Base-by-base conservation (phyloP, 208 protist genomes). In the Blechomonas ayalai region DNA sequence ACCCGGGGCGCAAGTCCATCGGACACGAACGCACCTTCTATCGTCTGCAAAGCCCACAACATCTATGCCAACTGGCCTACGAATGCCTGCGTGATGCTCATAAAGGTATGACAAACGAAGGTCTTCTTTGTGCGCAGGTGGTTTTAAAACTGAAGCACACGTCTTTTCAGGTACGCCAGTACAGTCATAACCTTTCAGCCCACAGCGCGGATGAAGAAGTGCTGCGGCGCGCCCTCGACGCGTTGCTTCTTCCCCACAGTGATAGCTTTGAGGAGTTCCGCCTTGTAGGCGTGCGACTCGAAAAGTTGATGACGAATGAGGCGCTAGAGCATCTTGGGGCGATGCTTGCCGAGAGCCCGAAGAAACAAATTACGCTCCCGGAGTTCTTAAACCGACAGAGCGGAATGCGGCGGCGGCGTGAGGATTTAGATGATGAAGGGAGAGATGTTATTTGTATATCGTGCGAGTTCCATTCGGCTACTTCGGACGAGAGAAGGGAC, bases 81-180 rank as follows among this genome's bases (percentile, higher is more conserved):
- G 38, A 57, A 12, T 71, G 70, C 35, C 42, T 93, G 4, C 29
- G 46, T 8, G 18, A 46, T 15, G 48, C 57, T 2, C 60, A 77
- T 25, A 32, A 51, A 12, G 36, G 28, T 10, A 41, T 93, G 36
- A 23, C 50, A 0, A 29, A 58, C 25, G 37, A 81, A 24, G 63
- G 25, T 8, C 46, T 87, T 9, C 34, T 86, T n/a, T 64, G 55
- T 7, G 47, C 59, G 16, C 78, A 88, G 35, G 50, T 93, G 15
- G 74, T 82, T 27, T 51, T 93, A 9, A 90, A 86, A 57, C 54
- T 87, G 28, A 89, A 89, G 58, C 56, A 67, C 47, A 52, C 34
- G 42, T 75, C 31, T 20, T 93, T 88, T 49, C 71, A 69, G 9
- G 66, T 86, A 19, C 65, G 76, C 29, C 74, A 93, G 52, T 71